A percentile compares a stretch with the other conserved stretches of the same genome.
Evolutionary conservation across 2,329 filamentous ascomycete species (phyloP).

Genomic region (Zarea fungicola): DNA sequence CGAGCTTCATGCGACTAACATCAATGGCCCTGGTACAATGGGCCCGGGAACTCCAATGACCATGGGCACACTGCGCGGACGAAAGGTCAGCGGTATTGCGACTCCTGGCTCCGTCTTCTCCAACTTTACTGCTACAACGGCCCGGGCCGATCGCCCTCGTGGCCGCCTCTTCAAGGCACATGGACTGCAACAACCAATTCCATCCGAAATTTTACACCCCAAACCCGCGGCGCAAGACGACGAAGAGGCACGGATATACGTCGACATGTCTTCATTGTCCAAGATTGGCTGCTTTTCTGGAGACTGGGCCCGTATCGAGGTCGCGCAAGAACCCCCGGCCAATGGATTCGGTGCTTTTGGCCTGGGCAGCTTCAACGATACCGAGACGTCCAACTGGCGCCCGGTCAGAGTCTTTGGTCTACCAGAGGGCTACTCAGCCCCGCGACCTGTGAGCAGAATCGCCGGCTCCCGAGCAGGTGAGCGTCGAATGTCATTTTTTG

Average conservation of each 20-base stretch:
- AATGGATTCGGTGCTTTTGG: slow-evolving; percentile 64
- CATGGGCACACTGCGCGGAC: slow-evolving; percentile 51
- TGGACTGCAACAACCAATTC: slow-evolving; percentile 65
- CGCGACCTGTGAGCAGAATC: slow-evolving; percentile 54
- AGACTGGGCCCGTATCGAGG: slow-evolving; percentile 88
- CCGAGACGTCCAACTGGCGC: slow-evolving; percentile 64
- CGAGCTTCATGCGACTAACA: slow-evolving; percentile 68
- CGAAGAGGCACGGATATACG: slow-evolving; percentile 83
- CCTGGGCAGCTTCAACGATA: slow-evolving; percentile 57
- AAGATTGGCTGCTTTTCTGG: slow-evolving; percentile 96
- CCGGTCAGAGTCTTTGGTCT: slow-evolving; percentile 85
- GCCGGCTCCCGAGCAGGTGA: slow-evolving; percentile 48
- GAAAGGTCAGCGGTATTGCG: slow-evolving; percentile 63
- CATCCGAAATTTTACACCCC: slow-evolving; percentile 76
- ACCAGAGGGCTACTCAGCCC: slow-evolving; percentile 64
- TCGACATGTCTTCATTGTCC: slow-evolving; percentile 78
- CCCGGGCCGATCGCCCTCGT: slow-evolving; percentile 63
- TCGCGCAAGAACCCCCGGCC: slow-evolving; percentile 64
- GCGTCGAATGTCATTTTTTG: slow-evolving; percentile 57
- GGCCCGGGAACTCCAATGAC: slow-evolving; percentile 78
- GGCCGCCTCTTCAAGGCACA: slow-evolving; percentile 83
- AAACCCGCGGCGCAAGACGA: slow-evolving; percentile 74
- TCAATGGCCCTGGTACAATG: slow-evolving; percentile 73
- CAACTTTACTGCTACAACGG: slow-evolving; percentile 77
- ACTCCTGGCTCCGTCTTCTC: slow-evolving; percentile 89